Evolutionary conservation across 805 yeast genomes (phyloP), one percentile per base, ranked within the genome.

Genomic region (Wickerhamiella azymoides): DNA sequence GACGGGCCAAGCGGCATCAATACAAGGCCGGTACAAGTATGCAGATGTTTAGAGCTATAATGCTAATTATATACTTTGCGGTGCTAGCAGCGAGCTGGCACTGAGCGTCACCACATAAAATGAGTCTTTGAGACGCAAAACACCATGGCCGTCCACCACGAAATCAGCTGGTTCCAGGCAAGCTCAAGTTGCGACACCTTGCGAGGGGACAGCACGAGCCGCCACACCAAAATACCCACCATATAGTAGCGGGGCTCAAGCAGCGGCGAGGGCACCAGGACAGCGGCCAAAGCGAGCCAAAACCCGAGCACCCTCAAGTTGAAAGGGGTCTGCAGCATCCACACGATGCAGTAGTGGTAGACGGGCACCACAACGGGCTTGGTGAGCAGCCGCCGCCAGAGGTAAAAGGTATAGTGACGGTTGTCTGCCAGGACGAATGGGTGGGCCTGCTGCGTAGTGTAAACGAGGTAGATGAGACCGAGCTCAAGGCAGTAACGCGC

Each of bases 201-300:
- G 48, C 53, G 53, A 16, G 50, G 54, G 19, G 42, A 62, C 13
- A 71, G 61, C 47, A 76, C 70, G 2, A 84, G 45, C 54, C 96
- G 72, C 76, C 88, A 85, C 35, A 86, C 61, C 10, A 82, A 59
- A 57, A 74, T 77, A 3, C 97, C 96, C 5, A 85, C 55, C 41
- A 89, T 83, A 61, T 80, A 92, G 60, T 92, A 92, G 48, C 98
- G 73, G 41, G 96, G 95, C 62, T 92, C 98, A 57, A 92, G 79
- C 52, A 92, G 67, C 5, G 97, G 98, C 0, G 96, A 79, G 17
- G 97, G 96, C 0, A 82, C 73, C 17, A 92, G 67, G 0, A 92
- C 80, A 5, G 76, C 60, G 1, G 69, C 54, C 0, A 75, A 67
- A 37, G 86, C 79, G 0, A 63, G 61, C 2, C 76, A 45, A 49